Evolutionary conservation across 2,329 filamentous ascomycete genomes (phyloP), one percentile per base, ranked within the genome.

Genomic region (Sphaerulina musiva): DNA sequence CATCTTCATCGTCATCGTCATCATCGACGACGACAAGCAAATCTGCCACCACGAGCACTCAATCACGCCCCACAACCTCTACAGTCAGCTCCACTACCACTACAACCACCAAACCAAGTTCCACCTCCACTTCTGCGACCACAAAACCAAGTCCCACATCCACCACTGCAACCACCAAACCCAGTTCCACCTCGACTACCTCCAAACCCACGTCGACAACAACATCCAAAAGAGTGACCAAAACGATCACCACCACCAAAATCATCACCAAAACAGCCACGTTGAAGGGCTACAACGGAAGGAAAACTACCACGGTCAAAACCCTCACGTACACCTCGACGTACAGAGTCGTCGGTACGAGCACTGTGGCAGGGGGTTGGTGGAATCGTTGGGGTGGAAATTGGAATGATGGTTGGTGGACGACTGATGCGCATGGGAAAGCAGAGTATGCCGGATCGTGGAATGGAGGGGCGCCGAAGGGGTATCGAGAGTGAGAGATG

Each of bases 341-440:
- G 4, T 48, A 48, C 12, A 29, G 12, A 29, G 34, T 48, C 10
- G 46, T 29, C 5, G 36, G 46, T 1, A 41, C 46, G 34, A 41
- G 36, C 9, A 48, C 46, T 1, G 34, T 48, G 11, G 38, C 46
- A 0, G 26, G 14, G n/a, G 34, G 39, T 6, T 31, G 26, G 46
- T 48, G 46, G 46, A 20, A 14, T 11, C 39, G 40, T 31, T 48
- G 46, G 46, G 36, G 46, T 39, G 46, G 46, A 20, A 2, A 20
- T 1, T 48, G 46, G 46, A 48, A 39, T 48, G 36, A 48, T 31
- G 46, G 36, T 6, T 48, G 46, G 46, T 48, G 46, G 46, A 41
- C 46, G 46, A 48, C 46, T 38, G 46, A 48, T 40, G 34, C 36
- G 17, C 17, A 48, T 48, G 46, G 46, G 12, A 48, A 41, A 23